Conservation (phyloP, 257 asterid species). For the Thymus quinquecostatus region DNA sequence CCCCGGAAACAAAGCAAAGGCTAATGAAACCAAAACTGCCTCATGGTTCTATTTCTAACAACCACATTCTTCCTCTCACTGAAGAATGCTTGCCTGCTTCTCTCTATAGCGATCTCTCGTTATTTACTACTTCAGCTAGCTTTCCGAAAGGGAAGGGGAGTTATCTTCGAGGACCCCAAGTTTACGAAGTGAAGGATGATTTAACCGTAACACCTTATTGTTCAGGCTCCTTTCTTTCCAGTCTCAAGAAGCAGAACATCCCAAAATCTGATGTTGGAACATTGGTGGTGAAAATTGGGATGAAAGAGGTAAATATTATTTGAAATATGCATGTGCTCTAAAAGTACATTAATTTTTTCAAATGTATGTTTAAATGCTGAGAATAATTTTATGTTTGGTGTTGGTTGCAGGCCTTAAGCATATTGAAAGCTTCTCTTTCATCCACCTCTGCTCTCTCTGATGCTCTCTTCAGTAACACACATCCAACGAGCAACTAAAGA, state of each 20-base stretch:
- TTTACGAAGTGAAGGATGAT: constrained; percentile 32
- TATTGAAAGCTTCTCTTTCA: constrained; percentile 29
- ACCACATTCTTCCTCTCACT: constrained; percentile 20
- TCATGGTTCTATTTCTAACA: constrained; percentile 10
- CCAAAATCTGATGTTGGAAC: constrained; percentile 25
- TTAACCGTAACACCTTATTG: constrained; percentile 22
- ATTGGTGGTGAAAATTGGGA: constrained; percentile 17
- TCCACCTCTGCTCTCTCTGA: constrained; percentile 26
- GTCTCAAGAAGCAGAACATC: not conserved
- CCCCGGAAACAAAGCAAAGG: not conserved
- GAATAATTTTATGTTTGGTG: too few species aligned
- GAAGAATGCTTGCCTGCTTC: not conserved
- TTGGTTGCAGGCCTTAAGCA: constrained; percentile 14
- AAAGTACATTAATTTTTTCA: too few species aligned
- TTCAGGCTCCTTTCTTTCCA: too few species aligned
- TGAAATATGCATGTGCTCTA: not conserved
- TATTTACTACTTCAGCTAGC: too few species aligned
- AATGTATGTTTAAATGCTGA: too few species aligned
- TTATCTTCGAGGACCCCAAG: not conserved
- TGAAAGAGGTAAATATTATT: constrained; percentile 27
- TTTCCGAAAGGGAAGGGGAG: constrained; percentile 20
- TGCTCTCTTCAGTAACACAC: not conserved
- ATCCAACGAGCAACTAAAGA: not conserved
- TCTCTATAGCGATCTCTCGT: not conserved
- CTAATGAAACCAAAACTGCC: constrained; percentile 30